Evolutionary conservation across 768 basidiomycete species (phyloP).

Genomic region (Fomitopsis pulvina): DNA sequence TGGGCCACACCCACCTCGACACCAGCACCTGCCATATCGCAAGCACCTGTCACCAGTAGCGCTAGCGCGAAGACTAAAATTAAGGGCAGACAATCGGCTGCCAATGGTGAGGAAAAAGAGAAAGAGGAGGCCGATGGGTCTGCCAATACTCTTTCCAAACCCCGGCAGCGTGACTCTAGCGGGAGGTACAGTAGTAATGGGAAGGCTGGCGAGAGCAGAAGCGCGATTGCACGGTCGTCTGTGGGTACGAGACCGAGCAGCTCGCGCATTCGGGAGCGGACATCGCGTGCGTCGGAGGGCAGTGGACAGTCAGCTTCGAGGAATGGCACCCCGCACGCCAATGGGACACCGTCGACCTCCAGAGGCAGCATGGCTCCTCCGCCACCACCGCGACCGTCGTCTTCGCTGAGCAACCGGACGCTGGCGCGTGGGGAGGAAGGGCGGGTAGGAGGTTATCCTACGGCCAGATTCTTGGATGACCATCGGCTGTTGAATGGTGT

Average conservation of each 20-base stretch:
- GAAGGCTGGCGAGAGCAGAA: slow-evolving; percentile 3
- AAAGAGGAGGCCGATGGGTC: background rate
- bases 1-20: slow-evolving; percentile 6
- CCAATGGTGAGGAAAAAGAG: background rate
- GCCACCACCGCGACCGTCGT: background rate
- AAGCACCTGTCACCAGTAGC: slow-evolving; percentile 3
- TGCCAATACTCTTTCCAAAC: background rate
- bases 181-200: slow-evolving; percentile 5
- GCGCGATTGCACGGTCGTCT: slow-evolving; percentile 1
- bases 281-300: slow-evolving; percentile 1
- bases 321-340: background rate
- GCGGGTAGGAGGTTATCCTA: slow-evolving; percentile 9
- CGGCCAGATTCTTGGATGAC: slow-evolving; percentile 16
- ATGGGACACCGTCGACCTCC: slow-evolving; percentile 1
- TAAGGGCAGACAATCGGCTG: background rate
- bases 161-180: background rate
- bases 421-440: slow-evolving; percentile 3
- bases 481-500: slow-evolving; percentile 5
- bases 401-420: background rate
- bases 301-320: slow-evolving; percentile 1
- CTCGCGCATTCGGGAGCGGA: slow-evolving; percentile 4
- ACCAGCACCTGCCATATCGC: background rate
- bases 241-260: background rate
- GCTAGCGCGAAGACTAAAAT: background rate
- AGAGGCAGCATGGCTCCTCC: slow-evolving; percentile 5